phyloP scores from a whole-genome alignment of 2,329 filamentous ascomycete genomes.

The Xylariomycetidae sp. region DNA sequence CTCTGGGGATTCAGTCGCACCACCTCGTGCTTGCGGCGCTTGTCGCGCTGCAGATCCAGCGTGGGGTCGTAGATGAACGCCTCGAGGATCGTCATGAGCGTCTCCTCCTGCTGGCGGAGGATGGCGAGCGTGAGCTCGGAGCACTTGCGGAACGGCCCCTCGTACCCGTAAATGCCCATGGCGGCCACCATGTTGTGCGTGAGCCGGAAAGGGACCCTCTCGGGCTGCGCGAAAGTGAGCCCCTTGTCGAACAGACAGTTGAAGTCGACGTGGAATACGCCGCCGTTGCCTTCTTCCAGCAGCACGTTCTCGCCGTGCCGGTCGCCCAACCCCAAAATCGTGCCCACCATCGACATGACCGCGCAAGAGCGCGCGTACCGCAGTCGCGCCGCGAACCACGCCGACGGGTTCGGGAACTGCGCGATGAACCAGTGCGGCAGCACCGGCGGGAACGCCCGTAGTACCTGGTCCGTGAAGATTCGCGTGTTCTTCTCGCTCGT shows the following conservation, averaged over 20 bases:
- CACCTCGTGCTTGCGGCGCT: conserved; percentile 48
- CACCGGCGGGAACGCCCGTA: conserved; percentile 69
- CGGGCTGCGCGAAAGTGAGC: conserved; percentile 88
- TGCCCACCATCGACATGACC: conserved; percentile 99
- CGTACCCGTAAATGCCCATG: conserved; percentile 91
- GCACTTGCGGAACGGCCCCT: conserved; percentile 85
- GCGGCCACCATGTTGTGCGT: conserved; percentile 99
- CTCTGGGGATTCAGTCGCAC: conserved; percentile 56
- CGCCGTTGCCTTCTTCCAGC: conserved; percentile 87
- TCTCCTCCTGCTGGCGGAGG: conserved; percentile 87
- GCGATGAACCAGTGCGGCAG: conserved; percentile 94
- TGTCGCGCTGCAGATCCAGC: conserved; percentile 76
- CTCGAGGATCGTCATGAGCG: conserved; percentile 93
- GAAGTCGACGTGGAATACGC: conserved; percentile 96
- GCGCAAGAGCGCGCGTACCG: conserved; percentile 90
- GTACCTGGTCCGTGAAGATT: conserved; percentile 63
- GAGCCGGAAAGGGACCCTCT: conserved; percentile 89
- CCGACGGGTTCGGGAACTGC: conserved; percentile 85
- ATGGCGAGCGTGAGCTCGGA: conserved; percentile 83
- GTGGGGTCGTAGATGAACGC: conserved; percentile 97
- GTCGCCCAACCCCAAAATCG: conserved; percentile 88
- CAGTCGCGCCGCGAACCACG: conserved; percentile 85
- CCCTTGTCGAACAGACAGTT: conserved; percentile 99
- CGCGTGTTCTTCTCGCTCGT: conserved; percentile 52
- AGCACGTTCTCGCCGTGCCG: conserved; percentile 96